Conservation (phyloP, 2,329 filamentous ascomycete genomes). For the Aspergillus sp. region DNA sequence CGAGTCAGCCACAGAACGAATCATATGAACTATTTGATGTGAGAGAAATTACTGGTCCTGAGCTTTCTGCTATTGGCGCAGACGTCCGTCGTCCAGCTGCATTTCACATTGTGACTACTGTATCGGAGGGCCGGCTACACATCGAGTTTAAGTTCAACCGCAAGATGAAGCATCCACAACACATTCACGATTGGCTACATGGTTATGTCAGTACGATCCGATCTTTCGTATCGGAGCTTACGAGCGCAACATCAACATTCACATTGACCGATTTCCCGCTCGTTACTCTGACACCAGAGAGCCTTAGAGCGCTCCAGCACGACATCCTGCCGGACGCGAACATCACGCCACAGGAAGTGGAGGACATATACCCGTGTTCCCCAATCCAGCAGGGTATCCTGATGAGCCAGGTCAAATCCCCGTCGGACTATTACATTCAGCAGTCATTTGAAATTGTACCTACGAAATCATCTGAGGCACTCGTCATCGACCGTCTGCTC, state of each 20-base stretch:
- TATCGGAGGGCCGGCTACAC: background rate
- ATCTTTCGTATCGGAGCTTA: background rate
- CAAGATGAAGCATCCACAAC: background rate
- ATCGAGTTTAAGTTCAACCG: conserved; percentile 5
- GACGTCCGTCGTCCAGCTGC: background rate
- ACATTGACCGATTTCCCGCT: conserved; percentile 12
- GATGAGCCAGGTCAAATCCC: conserved; percentile 7
- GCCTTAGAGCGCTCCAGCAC: conserved; percentile 27
- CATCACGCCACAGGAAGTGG: conserved; percentile 43
- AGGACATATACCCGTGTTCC: conserved; percentile 38
- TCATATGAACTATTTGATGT: conserved; percentile 25
- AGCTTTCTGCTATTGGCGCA: background rate
- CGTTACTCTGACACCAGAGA: background rate
- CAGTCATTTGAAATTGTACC: conserved; percentile 1
- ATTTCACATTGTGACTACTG: background rate
- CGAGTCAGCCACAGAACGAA: background rate
- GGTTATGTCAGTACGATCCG: background rate
- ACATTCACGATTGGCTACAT: background rate
- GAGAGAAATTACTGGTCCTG: background rate
- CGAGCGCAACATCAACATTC: background rate
- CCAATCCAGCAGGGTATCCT: conserved; percentile 25
- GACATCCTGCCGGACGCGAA: conserved; percentile 58
- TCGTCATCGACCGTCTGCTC: background rate
- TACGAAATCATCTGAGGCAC: background rate
- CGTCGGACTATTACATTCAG: conserved; percentile 7